Percentiles rank a stretch among this genome's conserved stretches.
phyloP scores from a whole-genome alignment of 1,139 yeast species.

The Kodamaea fungicola region DNA sequence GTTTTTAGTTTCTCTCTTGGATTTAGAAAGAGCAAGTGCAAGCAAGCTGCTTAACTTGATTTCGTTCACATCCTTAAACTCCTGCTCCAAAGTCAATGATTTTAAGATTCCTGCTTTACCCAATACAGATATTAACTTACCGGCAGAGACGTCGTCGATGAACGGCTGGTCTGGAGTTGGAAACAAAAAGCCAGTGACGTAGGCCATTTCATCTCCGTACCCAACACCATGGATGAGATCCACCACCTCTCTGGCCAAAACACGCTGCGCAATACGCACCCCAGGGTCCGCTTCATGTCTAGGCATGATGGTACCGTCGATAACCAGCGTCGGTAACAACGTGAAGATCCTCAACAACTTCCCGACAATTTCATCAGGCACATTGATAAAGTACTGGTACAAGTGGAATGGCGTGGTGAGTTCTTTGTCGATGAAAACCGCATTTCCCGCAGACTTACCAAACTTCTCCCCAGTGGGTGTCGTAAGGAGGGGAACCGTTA shows the following conservation, averaged over 20 bases:
- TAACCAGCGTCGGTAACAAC: conserved; percentile 60
- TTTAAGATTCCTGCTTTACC: conserved; percentile 57
- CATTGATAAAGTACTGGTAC: conserved; percentile 80
- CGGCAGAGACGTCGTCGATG: conserved; percentile 46
- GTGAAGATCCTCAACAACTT: conserved; percentile 75
- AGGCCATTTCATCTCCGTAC: conserved; percentile 61
- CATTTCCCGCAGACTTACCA: conserved; percentile 97
- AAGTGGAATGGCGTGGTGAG: conserved; percentile 78
- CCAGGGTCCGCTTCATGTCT: conserved; percentile 60
- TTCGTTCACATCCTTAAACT: conserved; percentile 24
- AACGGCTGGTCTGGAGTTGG: conserved; percentile 55
- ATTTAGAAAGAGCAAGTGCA: conserved; percentile 35
- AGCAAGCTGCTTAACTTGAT: conserved; percentile 40
- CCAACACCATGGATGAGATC: conserved; percentile 86
- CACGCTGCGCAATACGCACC: conserved; percentile 64
- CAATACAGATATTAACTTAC: conserved; percentile 57
- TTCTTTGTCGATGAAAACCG: conserved; percentile 74
- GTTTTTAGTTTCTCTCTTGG: conserved; percentile 55
- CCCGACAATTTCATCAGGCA: conserved; percentile 74
- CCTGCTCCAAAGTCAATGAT: conserved; percentile 29
- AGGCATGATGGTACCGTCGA: conserved; percentile 47
- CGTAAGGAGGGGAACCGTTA: conserved; percentile 87
- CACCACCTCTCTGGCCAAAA: conserved; percentile 80
- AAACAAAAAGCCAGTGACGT: conserved; percentile 62
- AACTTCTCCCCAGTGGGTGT: conserved; percentile 91